A percentile compares a stretch with the other conserved stretches of the same genome.
Evolutionary conservation across 2,329 filamentous ascomycete genomes (phyloP).

Genomic region (Xylaria sp.): DNA sequence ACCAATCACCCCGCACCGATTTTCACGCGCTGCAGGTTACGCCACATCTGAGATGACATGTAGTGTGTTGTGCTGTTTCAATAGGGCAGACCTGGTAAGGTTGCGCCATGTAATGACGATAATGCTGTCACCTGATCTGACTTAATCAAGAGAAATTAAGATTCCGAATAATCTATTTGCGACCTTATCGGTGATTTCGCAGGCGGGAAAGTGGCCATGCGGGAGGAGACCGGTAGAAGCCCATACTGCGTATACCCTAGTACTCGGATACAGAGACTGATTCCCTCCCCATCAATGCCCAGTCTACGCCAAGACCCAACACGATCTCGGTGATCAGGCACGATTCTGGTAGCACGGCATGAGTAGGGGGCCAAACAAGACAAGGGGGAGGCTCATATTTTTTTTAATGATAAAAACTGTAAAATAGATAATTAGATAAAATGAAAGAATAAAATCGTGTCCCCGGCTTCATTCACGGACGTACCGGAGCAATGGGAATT

Average conservation of each 20-base stretch:
- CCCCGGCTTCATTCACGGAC: neutral
- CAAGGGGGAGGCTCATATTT: neutral
- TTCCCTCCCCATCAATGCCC: neutral
- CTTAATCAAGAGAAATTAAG: neutral
- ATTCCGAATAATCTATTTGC: constrained; percentile 1
- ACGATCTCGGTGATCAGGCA: constrained; percentile 13
- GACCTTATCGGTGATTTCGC: neutral
- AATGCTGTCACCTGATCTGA: constrained; percentile 3
- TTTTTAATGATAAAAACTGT: neutral
- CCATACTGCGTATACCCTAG: neutral
- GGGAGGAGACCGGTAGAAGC: neutral
- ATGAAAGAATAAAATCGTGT: no score
- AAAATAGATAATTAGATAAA: neutral
- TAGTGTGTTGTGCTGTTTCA: neutral
- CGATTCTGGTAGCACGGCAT: constrained; percentile 7
- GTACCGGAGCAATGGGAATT: neutral
- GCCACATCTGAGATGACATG: neutral
- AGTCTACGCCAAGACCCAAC: neutral
- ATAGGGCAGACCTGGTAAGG: neutral
- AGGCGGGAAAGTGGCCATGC: neutral
- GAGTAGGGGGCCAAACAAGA: neutral
- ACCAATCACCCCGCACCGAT: neutral
- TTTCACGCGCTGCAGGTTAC: neutral
- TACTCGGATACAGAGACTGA: neutral
- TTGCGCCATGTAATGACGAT: neutral